Base-by-base conservation (phyloP, 345 rosid species). In the Salix dunnii region DNA sequence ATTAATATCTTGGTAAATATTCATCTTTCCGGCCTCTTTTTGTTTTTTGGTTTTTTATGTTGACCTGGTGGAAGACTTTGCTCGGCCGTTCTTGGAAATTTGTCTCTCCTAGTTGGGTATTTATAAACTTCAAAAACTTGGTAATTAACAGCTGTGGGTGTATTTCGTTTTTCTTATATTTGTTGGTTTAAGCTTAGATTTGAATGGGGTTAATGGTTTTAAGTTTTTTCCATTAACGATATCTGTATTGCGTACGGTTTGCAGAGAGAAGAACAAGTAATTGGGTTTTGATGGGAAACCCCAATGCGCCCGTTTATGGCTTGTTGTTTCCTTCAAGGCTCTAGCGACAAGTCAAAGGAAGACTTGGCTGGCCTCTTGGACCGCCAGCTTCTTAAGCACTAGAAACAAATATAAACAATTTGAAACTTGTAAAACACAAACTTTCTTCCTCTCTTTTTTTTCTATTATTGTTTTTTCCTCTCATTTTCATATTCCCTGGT, bases 61-160 rank as follows among this genome's bases (percentile, higher is more conserved):
- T 83, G 83, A 85, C 86, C 72, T 81, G 80, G 83, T 76, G 51
- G 79, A 87, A 71, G n/a, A 25, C 85, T 81, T 46, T 46, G 51
- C 51, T 3, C 14, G 51, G 17, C 51, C 14, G 51, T 16, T 16
- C 51, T 46, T 46, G 17, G 20, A 11, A 14, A 46, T 46, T 46
- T 46, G 20, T 46, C 51, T 46, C 18, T 3, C 1, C 5, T 46
- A 46, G 14, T 46, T 46, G 51, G 51, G 51, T 46, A 12, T 46
- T 46, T 46, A 46, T 13, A 14, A 46, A 46, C 51, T 12, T 14
- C 14, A 12, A 46, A 14, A 46, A 46, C 51, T 14, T 12, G 51
- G 4, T 46, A 16, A 46, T 46, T 46, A 14, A 13, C 43, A 75
- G 48, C 79, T 28, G 43, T 18, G 21, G 23, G 23, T 43, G 48